Evolutionary conservation across 805 yeast genomes (phyloP), one percentile per base, ranked within the genome.

Genomic region (Lachancea kluyveri): DNA sequence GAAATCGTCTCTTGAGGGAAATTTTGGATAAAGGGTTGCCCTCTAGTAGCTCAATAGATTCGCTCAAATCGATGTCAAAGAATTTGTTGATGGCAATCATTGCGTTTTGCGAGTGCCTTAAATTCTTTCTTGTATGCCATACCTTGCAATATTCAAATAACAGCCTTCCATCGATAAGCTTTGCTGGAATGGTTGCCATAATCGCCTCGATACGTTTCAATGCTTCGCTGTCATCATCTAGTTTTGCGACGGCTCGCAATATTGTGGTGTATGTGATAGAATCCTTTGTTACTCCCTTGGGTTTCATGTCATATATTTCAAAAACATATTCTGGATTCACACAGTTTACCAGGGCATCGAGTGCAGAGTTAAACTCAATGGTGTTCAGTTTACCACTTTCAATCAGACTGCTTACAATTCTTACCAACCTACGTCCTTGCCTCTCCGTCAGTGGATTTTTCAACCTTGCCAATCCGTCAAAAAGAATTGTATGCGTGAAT

Each of bases 301-400:
- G 37, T 19, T 38, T 40, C 24, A 34, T 46, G 5, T 67, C 62
- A 39, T 58, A 65, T 4, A 70, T 40, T n/a, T 60, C 48, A 26
- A 68, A 50, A 0, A 67, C 65, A 8, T 51, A 40, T 0, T 57
- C 57, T 8, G 62, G 53, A 35, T 67, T 65, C 5, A 41, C 45
- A 19, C 70, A 62, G 30, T 61, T 63, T 29, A 68, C 43, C 17
- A 72, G 40, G 0, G 74, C 72, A 17, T 62, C 55, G 31, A 73
- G 43, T 0, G 64, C 66, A 16, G 77, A 58, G 43, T 72, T 73
- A 12, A 65, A 57, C 41, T 68, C 73, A 5, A 59, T 62, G 13
- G 53, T 52, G 18, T 67, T 62, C 6, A 67, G 40, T 4, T 46
- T 41, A 3, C 49, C 33, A n/a, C 48, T 54, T 19, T 48, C 46